A percentile compares a stretch with the other conserved stretches of the same genome.
phyloP scores from a whole-genome alignment of 768 basidiomycete species.

The Symmetrospora coprosmae region DNA sequence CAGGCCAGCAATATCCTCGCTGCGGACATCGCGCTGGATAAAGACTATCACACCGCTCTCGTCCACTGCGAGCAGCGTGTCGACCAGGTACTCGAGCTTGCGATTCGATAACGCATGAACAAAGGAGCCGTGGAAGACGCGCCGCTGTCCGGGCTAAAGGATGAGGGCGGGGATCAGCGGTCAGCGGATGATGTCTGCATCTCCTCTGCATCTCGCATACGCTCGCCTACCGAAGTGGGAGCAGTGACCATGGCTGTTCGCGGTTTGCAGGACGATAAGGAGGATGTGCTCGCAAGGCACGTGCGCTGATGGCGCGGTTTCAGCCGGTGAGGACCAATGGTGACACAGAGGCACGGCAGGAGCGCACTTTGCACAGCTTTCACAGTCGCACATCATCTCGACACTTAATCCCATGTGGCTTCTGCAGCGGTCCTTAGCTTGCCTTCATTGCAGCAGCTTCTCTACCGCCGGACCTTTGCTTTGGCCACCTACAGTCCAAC shows the following conservation, averaged over 20 bases:
- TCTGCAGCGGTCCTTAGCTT: no score
- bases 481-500: no score
- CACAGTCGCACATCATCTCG: no score
- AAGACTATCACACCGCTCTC: conserved; percentile 30
- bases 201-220: not conserved
- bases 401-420: no score
- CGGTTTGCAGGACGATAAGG: not conserved
- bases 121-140: conserved; percentile 26
- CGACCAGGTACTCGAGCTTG: conserved; percentile 27
- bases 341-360: no score
- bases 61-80: conserved; percentile 30
- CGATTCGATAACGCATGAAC: conserved; percentile 27
- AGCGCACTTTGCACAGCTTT: no score
- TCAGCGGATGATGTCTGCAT: not conserved
- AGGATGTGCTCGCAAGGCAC: not conserved
- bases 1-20: not conserved
- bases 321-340: no score
- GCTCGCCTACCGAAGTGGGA: not conserved
- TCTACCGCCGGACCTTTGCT: no score
- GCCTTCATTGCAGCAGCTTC: no score
- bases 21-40: conserved; percentile 18
- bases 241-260: not conserved
- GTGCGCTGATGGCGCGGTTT: no score
- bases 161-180: no score
- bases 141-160: not conserved